phyloP scores from a whole-genome alignment of 768 basidiomycete genomes.

The Phylloporus sp. region DNA sequence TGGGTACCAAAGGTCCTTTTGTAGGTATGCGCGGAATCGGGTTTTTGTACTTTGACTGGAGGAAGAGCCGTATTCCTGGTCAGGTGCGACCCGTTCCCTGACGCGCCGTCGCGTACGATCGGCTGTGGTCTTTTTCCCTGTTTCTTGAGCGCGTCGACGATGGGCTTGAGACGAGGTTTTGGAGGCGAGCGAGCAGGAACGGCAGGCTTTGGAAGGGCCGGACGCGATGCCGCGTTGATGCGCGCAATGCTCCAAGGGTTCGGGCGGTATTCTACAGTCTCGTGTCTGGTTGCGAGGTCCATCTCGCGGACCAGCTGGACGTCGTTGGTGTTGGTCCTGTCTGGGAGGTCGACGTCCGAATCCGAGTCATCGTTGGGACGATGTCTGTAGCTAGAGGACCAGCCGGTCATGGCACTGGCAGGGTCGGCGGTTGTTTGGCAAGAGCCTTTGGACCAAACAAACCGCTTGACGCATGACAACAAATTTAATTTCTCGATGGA shows the following conservation, averaged over 20 bases:
- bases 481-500: too few relatives aligned
- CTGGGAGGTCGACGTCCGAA: neutral
- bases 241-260: slow-evolving; percentile 82
- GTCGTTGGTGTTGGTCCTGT: slow-evolving; percentile 19
- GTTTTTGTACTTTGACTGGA: neutral
- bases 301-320: slow-evolving; percentile 41
- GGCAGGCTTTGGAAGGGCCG: slow-evolving; percentile 1
- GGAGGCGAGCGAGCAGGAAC: neutral
- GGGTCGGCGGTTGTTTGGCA: slow-evolving; percentile 5
- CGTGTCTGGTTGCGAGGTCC: slow-evolving; percentile 56
- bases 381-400: slow-evolving; percentile 12
- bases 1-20: neutral
- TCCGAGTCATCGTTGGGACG: neutral
- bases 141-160: slow-evolving; percentile 45
- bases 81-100: too few relatives aligned
- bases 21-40: too few relatives aligned
- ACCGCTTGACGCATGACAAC: neutral
- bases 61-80: neutral
- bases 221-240: slow-evolving; percentile 63
- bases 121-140: slow-evolving; percentile 28
- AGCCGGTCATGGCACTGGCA: neutral
- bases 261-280: slow-evolving; percentile 59
- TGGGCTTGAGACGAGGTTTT: slow-evolving; percentile 27
- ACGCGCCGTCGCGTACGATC: neutral
- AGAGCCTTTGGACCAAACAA: neutral